These are phyloP conservation scores for Lanmaoa pseudosensibilis DNA, from an alignment of 768 basidiomycete genomes.

Conservation along the genomic window DNA sequence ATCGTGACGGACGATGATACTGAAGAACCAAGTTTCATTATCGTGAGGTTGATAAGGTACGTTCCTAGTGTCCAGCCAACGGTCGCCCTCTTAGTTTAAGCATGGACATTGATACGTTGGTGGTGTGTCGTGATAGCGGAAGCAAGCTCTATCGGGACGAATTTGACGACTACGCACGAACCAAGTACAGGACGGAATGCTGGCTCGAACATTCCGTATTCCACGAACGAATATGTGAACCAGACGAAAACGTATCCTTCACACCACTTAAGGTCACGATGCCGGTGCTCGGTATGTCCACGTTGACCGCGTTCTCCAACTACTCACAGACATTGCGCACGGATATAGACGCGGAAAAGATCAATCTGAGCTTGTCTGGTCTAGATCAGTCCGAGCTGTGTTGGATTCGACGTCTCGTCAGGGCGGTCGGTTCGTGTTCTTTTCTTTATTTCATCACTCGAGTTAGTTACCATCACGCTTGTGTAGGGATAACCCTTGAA, in stretches of 20 bases:
- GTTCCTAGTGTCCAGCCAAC: slow-evolving; percentile 1
- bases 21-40: slow-evolving; percentile 57
- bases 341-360: slow-evolving; percentile 50
- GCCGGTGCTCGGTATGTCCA: slow-evolving; percentile 57
- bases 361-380: slow-evolving; percentile 72
- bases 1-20: slow-evolving; percentile 45
- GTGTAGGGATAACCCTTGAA: slow-evolving; percentile 53
- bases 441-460: background rate
- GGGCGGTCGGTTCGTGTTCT: slow-evolving; percentile 21
- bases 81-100: too few relatives aligned
- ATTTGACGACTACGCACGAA: slow-evolving; percentile 42
- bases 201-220: slow-evolving; percentile 89
- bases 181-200: slow-evolving; percentile 83
- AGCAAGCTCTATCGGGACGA: slow-evolving; percentile 67
- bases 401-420: slow-evolving; percentile 46
- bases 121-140: slow-evolving; percentile 48
- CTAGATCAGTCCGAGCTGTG: slow-evolving; percentile 67
- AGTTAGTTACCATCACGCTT: background rate
- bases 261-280: slow-evolving; percentile 56
- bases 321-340: background rate
- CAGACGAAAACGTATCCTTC: slow-evolving; percentile 71
- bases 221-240: slow-evolving; percentile 66
- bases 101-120: background rate
- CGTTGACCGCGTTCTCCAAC: background rate
- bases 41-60: slow-evolving; percentile 76